phyloP scores from a whole-genome alignment of 805 yeast genomes.

The Myxozyma monticola region DNA sequence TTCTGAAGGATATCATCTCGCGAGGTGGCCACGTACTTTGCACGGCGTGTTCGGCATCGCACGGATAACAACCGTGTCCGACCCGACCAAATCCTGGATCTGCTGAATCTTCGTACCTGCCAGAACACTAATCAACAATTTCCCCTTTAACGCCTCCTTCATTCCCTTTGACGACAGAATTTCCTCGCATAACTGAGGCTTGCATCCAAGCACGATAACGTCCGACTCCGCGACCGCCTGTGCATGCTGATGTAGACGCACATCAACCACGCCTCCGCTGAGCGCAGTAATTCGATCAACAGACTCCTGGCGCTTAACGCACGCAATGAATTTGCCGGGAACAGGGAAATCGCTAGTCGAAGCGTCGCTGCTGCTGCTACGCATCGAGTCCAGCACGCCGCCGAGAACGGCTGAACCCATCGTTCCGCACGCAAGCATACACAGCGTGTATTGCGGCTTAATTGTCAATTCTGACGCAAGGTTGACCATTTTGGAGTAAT shows the following conservation, averaged over 20 bases:
- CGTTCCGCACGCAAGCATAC: constrained; percentile 89
- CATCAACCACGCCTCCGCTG: constrained; percentile 55
- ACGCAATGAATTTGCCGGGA: constrained; percentile 75
- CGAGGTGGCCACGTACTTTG: constrained; percentile 10
- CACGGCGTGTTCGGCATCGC: constrained; percentile 97
- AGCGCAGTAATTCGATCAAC: constrained; percentile 49
- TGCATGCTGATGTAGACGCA: constrained; percentile 49
- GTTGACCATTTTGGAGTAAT: no score
- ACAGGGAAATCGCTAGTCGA: constrained; percentile 43
- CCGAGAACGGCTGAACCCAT: constrained; percentile 92
- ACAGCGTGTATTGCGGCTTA: constrained; percentile 39
- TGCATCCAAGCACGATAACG: constrained; percentile 78
- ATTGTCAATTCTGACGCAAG: no score
- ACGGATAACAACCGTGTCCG: constrained; percentile 60
- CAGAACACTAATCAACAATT: constrained; percentile 73
- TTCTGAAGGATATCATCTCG: background rate
- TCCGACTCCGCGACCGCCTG: constrained; percentile 64
- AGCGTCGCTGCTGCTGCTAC: constrained; percentile 4
- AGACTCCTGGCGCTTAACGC: constrained; percentile 61
- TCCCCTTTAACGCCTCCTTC: constrained; percentile 47
- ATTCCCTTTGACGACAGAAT: constrained; percentile 54
- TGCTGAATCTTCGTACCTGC: constrained; percentile 91
- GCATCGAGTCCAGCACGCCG: constrained; percentile 60
- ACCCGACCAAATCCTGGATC: constrained; percentile 47
- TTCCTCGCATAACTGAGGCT: constrained; percentile 74